A percentile compares a stretch with the other conserved stretches of the same genome.
Evolutionary conservation across 2,329 filamentous ascomycete species (phyloP).

Genomic region (Epichloe scottii): DNA sequence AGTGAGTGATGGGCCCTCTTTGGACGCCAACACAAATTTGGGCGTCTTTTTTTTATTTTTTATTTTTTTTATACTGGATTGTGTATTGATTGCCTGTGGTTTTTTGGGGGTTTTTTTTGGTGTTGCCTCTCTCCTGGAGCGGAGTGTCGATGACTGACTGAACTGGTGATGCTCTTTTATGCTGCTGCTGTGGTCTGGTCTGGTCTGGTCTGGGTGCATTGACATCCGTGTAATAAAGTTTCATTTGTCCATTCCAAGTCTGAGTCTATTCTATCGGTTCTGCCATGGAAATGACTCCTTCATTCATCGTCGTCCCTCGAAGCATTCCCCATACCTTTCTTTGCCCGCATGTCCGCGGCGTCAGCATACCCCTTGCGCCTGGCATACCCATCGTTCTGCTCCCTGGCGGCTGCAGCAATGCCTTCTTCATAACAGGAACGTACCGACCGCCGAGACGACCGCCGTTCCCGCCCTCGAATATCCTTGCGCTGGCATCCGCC

Average conservation of each 20-base stretch:
- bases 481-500: slow-evolving; percentile 15
- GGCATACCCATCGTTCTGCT: slow-evolving; percentile 50
- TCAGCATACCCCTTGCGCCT: slow-evolving; percentile 43
- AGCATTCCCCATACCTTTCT: slow-evolving; percentile 18
- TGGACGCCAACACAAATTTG: no score
- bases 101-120: no score
- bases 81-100: no score
- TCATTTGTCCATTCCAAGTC: no score
- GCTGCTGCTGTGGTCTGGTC: no score
- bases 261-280: not conserved
- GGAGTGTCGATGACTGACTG: no score
- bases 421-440: slow-evolving; percentile 39
- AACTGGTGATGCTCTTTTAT: no score
- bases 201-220: no score
- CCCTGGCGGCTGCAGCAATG: slow-evolving; percentile 34
- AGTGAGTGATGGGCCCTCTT: slow-evolving; percentile 5
- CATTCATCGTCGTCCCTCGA: slow-evolving; percentile 15
- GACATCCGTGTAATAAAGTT: no score
- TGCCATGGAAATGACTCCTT: slow-evolving; percentile 4
- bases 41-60: no score
- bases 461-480: slow-evolving; percentile 45
- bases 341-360: slow-evolving; percentile 34
- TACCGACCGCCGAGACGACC: slow-evolving; percentile 41
- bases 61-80: no score
- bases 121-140: no score